Percentiles rank a stretch among this genome's conserved stretches.
phyloP scores from a whole-genome alignment of 306 rosid genomes.

The Corylus avellana region DNA sequence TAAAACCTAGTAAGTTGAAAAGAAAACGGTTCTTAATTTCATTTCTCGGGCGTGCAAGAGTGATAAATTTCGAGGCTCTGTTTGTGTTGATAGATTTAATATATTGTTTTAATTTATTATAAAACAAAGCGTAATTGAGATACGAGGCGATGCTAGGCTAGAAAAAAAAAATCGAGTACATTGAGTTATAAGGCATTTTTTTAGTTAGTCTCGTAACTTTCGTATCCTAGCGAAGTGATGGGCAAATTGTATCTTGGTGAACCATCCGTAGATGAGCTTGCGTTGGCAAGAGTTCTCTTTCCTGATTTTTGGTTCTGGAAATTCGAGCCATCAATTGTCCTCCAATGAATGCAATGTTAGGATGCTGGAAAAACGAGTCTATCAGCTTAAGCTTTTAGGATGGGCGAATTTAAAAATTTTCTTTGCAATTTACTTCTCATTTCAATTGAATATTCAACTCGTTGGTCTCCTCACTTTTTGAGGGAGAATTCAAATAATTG shows the following conservation, averaged over 20 bases:
- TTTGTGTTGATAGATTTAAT: neutral
- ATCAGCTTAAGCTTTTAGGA: no score
- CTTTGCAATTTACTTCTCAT: no score
- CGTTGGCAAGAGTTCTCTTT: no score
- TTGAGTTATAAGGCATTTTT: neutral
- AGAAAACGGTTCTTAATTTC: neutral
- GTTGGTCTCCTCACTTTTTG: no score
- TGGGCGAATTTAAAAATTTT: no score
- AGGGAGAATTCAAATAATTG: no score
- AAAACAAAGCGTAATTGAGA: neutral
- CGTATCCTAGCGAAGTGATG: neutral
- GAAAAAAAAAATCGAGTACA: neutral
- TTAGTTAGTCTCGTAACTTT: neutral
- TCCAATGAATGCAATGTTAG: neutral
- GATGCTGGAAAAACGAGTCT: neutral
- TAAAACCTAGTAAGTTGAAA: neutral
- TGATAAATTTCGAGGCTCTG: neutral
- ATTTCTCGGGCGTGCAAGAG: neutral
- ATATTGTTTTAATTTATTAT: conserved; percentile 1
- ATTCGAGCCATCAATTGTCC: neutral
- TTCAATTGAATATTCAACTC: no score
- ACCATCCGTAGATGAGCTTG: neutral
- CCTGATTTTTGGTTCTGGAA: neutral
- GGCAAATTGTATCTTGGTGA: neutral
- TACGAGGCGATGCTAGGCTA: neutral